phyloP scores from a whole-genome alignment of 495 filamentous ascomycete species.

The Pseudevernia furfuracea region DNA sequence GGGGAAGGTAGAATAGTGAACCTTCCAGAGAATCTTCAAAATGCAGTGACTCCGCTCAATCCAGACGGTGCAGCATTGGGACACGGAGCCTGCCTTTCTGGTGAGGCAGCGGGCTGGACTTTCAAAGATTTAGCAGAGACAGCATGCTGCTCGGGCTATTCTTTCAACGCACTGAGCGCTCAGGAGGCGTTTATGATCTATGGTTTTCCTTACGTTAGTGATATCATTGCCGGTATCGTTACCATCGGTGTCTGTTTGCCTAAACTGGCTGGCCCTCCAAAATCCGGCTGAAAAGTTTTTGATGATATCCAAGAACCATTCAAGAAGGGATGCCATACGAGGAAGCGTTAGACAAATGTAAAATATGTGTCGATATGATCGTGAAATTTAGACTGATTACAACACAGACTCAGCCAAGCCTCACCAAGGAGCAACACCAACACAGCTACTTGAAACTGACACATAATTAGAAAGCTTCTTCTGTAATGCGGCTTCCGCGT shows the following conservation, averaged over 20 bases:
- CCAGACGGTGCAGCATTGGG: neutral
- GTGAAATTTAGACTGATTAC: neutral
- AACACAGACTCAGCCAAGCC: neutral
- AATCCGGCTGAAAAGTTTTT: neutral
- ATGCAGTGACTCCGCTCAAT: neutral
- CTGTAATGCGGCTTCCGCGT: neutral
- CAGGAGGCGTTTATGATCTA: conserved; percentile 7
- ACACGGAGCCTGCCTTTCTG: neutral
- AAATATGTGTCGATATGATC: neutral
- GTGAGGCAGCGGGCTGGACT: conserved; percentile 1
- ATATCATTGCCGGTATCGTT: neutral
- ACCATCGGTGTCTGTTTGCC: neutral
- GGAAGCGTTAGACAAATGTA: neutral
- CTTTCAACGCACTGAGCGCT: conserved; percentile 1
- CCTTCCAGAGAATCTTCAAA: neutral
- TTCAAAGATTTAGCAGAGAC: neutral
- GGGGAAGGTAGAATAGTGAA: neutral
- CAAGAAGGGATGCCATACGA: neutral
- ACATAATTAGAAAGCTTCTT: neutral
- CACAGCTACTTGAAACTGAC: neutral
- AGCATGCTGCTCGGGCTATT: conserved; percentile 8
- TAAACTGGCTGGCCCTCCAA: neutral
- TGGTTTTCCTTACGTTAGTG: neutral
- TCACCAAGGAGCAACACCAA: neutral
- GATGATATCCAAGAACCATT: neutral